These are phyloP conservation scores for Yamadazyma insecticola DNA, from an alignment of 805 yeast species.

Conservation along the genomic window DNA sequence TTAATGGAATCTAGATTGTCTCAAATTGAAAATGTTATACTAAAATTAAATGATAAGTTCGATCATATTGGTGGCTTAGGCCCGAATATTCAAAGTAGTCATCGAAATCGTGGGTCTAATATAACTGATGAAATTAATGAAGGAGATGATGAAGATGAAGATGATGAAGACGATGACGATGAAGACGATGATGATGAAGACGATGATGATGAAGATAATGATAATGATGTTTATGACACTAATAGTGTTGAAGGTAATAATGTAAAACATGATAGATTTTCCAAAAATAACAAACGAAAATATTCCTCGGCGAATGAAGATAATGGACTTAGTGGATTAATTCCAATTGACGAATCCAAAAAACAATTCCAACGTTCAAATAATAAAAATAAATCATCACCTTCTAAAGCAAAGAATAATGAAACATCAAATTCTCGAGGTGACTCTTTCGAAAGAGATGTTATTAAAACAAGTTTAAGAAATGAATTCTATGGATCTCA, in stretches of 20 bases:
- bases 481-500: constrained; percentile 32
- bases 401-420: constrained; percentile 1
- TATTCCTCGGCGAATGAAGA: too few species aligned
- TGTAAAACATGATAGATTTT: too few species aligned
- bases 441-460: not conserved
- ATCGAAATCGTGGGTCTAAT: constrained; percentile 1
- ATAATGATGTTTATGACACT: constrained; percentile 1
- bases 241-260: not conserved
- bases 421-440: not conserved
- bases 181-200: not conserved
- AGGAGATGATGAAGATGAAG: constrained; percentile 9
- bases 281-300: not conserved
- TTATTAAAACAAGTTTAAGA: constrained; percentile 1
- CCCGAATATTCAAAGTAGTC: not conserved
- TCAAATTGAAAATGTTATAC: constrained; percentile 17
- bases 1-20: constrained; percentile 17
- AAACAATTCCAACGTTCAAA: not conserved
- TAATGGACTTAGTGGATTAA: too few species aligned
- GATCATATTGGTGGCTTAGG: constrained; percentile 6
- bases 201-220: constrained; percentile 1
- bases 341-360: too few species aligned
- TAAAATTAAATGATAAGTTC: constrained; percentile 16
- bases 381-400: too few species aligned
- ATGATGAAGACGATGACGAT: not conserved
- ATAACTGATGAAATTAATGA: constrained; percentile 11